Base-by-base conservation (phyloP, 192 early-diverging fungal species). In the Linnemannia zychae region DNA sequence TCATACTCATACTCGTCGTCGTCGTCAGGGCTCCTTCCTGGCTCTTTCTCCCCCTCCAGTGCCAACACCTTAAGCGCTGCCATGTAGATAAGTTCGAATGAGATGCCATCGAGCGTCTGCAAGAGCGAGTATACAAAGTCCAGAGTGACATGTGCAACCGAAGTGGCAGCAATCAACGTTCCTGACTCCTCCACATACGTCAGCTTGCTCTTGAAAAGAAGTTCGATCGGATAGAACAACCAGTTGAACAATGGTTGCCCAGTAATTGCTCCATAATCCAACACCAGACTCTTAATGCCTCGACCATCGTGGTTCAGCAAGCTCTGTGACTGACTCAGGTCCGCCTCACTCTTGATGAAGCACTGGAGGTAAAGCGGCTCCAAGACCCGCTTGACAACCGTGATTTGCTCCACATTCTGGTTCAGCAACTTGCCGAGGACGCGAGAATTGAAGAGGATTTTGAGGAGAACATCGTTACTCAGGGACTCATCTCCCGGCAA, bases 121-220 rank as follows among this genome's bases (percentile, higher is more conserved):
- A 85, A n/a, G 18, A 85, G 63, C 46, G 83, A 85, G 24, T 85
- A 79, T 18, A 79, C 77, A 68, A 85, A 85, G 40, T 85, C 83
- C 2, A 85, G 67, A 0, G 78, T 79, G 65, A 73, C 75, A 52
- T 79, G 77, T 0, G 63, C 70, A 12, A 85, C 83, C 12, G 83
- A 85, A 0, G 83, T 79, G 17, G 83, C 83, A 4, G 83, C 83
- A 44, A 85, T 85, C 60, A 85, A 40, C 9, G 78, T n/a, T 57
- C 83, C 78, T 4, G 83, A 85, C 22, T 85, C 83, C 69, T 85
- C 83, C 18, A 85, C 83, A 71, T 79, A 85, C 0, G 72, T 85
- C 22, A 85, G 60, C 72, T 79, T 85, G 28, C 57, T 85, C 63
- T 66, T 75, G 69, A 70, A 79, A 24, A 85, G 34, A 3, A 85